Conservation (phyloP, 148 eudicot genomes). For the Bassia scoparia region DNA sequence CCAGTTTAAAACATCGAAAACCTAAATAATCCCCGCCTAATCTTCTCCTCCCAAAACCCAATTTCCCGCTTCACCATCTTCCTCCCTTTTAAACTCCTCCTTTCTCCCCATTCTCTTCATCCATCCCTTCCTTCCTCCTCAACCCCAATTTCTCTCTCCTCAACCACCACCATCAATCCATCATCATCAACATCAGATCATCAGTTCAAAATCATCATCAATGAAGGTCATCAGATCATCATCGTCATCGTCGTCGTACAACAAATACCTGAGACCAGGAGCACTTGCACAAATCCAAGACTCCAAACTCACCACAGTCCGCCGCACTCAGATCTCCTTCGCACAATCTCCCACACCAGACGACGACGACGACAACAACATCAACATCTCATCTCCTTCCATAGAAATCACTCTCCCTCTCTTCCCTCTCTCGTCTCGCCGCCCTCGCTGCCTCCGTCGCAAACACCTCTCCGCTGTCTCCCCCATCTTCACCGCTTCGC, state of each 20-base stretch:
- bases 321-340: slow-evolving; percentile 7
- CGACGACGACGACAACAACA: not conserved
- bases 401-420: slow-evolving; percentile 8
- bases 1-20: too few relatives aligned
- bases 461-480: slow-evolving; percentile 20
- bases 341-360: not conserved
- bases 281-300: slow-evolving; percentile 24
- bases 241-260: not conserved
- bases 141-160: too few relatives aligned
- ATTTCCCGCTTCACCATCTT: too few relatives aligned
- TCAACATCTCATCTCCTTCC: not conserved
- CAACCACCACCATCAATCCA: too few relatives aligned
- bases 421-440: slow-evolving; percentile 13
- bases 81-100: too few relatives aligned
- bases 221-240: not conserved
- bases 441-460: slow-evolving; percentile 21
- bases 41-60: too few relatives aligned
- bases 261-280: slow-evolving; percentile 21
- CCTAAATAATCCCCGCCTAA: too few relatives aligned
- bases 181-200: too few relatives aligned
- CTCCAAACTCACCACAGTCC: slow-evolving; percentile 5
- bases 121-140: too few relatives aligned
- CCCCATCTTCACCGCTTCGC: slow-evolving; percentile 17
- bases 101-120: too few relatives aligned
- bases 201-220: too few relatives aligned